These are phyloP conservation scores for Elaphomyces granulatus DNA, from an alignment of 495 filamentous ascomycete species.

Conservation along the genomic window DNA sequence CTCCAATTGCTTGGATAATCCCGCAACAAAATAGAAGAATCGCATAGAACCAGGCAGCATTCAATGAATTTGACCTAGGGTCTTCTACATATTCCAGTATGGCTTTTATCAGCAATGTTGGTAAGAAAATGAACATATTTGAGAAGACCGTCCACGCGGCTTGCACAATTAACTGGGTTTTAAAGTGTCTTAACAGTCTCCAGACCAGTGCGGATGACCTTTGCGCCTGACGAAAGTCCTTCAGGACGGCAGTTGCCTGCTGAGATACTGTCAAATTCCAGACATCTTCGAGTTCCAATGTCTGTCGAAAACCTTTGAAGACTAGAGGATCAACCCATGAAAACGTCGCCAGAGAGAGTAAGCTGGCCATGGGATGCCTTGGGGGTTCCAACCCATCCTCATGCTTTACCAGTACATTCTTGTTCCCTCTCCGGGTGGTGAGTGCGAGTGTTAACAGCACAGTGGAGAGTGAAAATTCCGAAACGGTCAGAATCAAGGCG, in stretches of 20 bases:
- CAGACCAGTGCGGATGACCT: constrained; percentile 69
- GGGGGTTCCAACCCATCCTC: constrained; percentile 78
- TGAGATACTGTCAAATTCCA: constrained; percentile 87
- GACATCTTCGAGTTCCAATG: constrained; percentile 66
- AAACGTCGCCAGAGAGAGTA: constrained; percentile 80
- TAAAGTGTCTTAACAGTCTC: constrained; percentile 77
- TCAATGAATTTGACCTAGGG: constrained; percentile 60
- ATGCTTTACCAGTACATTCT: constrained; percentile 69
- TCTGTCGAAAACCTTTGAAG: constrained; percentile 77
- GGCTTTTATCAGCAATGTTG: constrained; percentile 76
- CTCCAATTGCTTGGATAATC: constrained; percentile 58
- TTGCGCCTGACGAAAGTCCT: constrained; percentile 70
- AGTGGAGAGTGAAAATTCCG: constrained; percentile 59
- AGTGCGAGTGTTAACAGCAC: constrained; percentile 61
- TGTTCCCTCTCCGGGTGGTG: constrained; percentile 82
- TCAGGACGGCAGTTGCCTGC: constrained; percentile 64
- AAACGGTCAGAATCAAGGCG: constrained; percentile 45
- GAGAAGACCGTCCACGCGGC: constrained; percentile 62
- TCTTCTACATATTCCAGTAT: constrained; percentile 89
- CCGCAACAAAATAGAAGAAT: constrained; percentile 75
- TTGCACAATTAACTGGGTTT: constrained; percentile 59
- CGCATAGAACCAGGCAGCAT: constrained; percentile 93
- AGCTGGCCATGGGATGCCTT: constrained; percentile 67
- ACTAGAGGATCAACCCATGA: constrained; percentile 83
- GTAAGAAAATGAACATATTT: constrained; percentile 74